Evolutionary conservation across 2,329 filamentous ascomycete genomes (phyloP), one percentile per base, ranked within the genome.

Genomic region (Akanthomyces muscarius): DNA sequence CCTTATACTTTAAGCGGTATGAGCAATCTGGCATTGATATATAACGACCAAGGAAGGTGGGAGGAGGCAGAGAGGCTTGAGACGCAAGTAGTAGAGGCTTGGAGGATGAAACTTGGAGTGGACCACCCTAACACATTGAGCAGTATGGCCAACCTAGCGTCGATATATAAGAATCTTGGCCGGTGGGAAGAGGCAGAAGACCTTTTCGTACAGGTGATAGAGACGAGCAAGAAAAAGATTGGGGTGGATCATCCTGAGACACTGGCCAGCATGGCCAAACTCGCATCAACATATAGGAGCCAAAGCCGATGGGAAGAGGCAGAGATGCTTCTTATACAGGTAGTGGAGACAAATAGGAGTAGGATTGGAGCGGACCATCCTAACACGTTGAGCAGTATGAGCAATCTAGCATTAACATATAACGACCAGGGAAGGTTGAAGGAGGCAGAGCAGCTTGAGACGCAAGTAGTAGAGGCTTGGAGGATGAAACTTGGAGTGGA

Each of bases 141-240:
- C 14, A 66, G 63, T n/a, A 66, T 66, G 63, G 47, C 16, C 36
- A 66, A 66, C 55, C 63, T 64, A 25, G 64, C 62, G 48, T 62
- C 28, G 25, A 66, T 52, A 23, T 63, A 47, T 28, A 52, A 38
- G 41, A 51, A 38, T 42, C 56, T 62, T 50, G 61, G 61, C 52
- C 63, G 63, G 47, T 65, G 21, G 51, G 36, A 61, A 21, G 65
- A 65, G 55, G 65, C 65, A 16, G 65, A 66, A 51, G 50, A 56
- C 42, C 51, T 54, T 16, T 38, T 36, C 3, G 16, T 18, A 23
- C 52, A 47, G 52, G 65, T 63, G 23, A 61, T 67, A 63, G 55
- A 65, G 47, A 61, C 63, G 36, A 55, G 13, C 33, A 56, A 56
- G 38, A 14, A 4, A 5, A 44, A 14, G 10, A 4, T 56, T 13